Conservation (phyloP, 1,284 basidiomycete species). For the Psilocybe mexicana region DNA sequence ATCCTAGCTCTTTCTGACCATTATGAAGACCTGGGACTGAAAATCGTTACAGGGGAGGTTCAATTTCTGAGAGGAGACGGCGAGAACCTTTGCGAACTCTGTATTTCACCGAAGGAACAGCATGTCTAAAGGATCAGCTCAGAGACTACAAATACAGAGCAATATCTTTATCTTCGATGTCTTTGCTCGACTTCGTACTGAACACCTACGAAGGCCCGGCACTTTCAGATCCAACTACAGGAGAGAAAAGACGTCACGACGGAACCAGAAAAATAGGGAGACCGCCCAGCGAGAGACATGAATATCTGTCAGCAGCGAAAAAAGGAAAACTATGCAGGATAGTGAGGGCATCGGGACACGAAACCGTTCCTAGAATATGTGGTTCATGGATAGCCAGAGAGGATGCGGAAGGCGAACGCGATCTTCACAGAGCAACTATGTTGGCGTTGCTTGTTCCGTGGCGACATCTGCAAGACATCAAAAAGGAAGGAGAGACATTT, state of each 20-base stretch:
- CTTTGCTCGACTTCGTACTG: too few relatives aligned
- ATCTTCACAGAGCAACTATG: constrained; percentile 39
- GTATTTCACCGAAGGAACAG: too few relatives aligned
- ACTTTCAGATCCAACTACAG: too few relatives aligned
- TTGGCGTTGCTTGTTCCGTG: constrained; percentile 41
- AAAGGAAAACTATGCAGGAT: constrained; percentile 18
- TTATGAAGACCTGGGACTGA: too few relatives aligned
- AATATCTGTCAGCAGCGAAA: not conserved
- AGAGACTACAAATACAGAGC: too few relatives aligned
- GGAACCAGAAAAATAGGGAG: not conserved
- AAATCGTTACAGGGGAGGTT: too few relatives aligned
- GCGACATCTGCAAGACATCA: constrained; percentile 33
- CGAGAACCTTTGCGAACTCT: too few relatives aligned
- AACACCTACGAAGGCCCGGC: too few relatives aligned
- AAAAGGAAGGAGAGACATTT: constrained; percentile 23
- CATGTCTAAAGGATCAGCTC: too few relatives aligned
- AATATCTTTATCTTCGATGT: too few relatives aligned
- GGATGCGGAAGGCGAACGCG: constrained; percentile 11
- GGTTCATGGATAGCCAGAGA: constrained; percentile 33
- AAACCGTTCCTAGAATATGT: constrained; percentile 35
- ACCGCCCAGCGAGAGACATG: not conserved
- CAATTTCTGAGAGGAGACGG: too few relatives aligned
- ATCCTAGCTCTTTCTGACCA: too few relatives aligned
- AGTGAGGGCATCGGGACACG: constrained; percentile 26
- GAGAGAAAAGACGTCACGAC: not conserved